A percentile compares a stretch with the other conserved stretches of the same genome.
phyloP scores from a whole-genome alignment of 2,329 filamentous ascomycete genomes.

The Scytalidium sp. region DNA sequence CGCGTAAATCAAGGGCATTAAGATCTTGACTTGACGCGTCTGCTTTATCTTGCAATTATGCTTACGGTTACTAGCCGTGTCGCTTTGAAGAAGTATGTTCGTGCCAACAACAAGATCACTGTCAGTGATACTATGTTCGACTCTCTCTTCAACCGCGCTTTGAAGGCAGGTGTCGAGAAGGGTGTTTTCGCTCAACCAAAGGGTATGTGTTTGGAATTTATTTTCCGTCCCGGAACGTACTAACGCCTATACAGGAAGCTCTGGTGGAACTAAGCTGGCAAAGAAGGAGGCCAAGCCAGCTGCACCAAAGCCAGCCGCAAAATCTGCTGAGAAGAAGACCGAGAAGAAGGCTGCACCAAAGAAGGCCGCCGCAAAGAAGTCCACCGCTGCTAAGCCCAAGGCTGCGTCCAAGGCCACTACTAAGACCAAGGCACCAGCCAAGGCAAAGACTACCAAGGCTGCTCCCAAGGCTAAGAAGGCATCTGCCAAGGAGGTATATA shows the following conservation, averaged over 20 bases:
- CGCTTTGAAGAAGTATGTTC: constrained; percentile 73
- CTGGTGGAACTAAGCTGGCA: constrained; percentile 69
- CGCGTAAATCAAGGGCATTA: background rate
- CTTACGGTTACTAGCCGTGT: constrained; percentile 44
- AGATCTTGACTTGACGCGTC: constrained; percentile 18
- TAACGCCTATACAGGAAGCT: constrained; percentile 50
- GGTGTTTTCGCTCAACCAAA: constrained; percentile 69
- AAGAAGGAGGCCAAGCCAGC: constrained; percentile 54
- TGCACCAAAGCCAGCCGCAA: constrained; percentile 29
- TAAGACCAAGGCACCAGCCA: constrained; percentile 10
- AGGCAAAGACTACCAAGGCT: background rate
- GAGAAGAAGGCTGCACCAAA: constrained; percentile 32
- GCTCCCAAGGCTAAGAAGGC: constrained; percentile 22
- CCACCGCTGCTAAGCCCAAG: constrained; percentile 28
- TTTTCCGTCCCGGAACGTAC: constrained; percentile 1
- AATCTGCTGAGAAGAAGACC: constrained; percentile 26
- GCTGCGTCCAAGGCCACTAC: constrained; percentile 16
- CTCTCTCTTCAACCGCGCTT: constrained; percentile 66
- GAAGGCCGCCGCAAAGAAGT: constrained; percentile 35
- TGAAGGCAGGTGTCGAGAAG: constrained; percentile 65
- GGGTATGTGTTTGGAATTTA: constrained; percentile 47
- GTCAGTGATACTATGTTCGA: constrained; percentile 58
- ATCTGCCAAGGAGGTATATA: constrained; percentile 24
- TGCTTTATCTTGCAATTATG: too few species aligned
- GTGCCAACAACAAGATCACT: constrained; percentile 65